Base-by-base conservation (phyloP, 1,284 basidiomycete genomes). In the Cryptococcus sp. region DNA sequence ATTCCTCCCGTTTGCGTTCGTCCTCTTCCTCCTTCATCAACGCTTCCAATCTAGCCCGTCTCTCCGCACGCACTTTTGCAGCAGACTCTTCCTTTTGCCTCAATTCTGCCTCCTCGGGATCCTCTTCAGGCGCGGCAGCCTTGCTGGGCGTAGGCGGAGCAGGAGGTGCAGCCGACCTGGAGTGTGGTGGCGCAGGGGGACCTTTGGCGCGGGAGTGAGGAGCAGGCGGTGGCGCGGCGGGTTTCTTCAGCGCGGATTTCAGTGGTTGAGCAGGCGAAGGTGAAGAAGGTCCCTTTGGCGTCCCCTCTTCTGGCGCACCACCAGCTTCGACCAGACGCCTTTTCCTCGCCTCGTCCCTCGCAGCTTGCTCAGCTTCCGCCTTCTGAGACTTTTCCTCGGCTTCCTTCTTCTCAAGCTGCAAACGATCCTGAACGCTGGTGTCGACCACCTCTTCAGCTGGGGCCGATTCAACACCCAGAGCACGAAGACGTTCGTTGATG, bases 401-500 rank as follows among this genome's bases (percentile, higher is more conserved):
- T 73, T 93, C 90, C 73, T 85, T 85, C 79, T 88, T 88, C 74
- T 97, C 93, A 67, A 87, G 83, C 25, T 85, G 87, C 1, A 96
- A 82, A 30, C 93, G 81, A 68, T 91, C 89, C 72, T 91, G 89
- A 3, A 93, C 89, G 54, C 81, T 84, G 15, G 85, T 86, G 74
- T 94, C 93, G 2, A 91, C 80, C 19, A 71, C 70, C 40, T 78
- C 75, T 23, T 71, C 69, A 1, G 85, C 69, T 3, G 87, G 78
- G 5, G 84, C 77, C 1, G 84, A 81, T 2, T 89, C 83, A 30
- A 88, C 82, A 16, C 96, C 95, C 3, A 98, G 84, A 10, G 89
- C 89, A 43, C 87, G 85, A 83, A 91, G 93, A 35, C 95, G 88
- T 46, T 89, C 93, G 68, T 92, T 86, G 40, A 97, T 86, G 47